Evolutionary conservation across 2,329 filamentous ascomycete species (phyloP), one percentile per base, ranked within the genome.

Genomic region (Colletotrichum noveboracense): DNA sequence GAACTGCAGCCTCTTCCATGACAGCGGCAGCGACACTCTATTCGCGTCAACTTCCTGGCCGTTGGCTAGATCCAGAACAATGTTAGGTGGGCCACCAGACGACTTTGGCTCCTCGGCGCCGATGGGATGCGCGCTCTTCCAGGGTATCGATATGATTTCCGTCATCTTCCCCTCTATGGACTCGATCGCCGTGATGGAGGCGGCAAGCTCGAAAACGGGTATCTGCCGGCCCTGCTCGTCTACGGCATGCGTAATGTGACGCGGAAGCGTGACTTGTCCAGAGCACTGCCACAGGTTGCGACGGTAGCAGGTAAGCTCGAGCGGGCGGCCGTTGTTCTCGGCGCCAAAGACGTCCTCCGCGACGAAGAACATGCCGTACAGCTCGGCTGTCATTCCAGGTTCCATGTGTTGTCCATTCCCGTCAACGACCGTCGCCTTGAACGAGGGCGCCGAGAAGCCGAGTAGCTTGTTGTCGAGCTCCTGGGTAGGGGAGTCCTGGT

Each of bases 231-330:
- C 94, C 78, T 97, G 94, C 16, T 96, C 96, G 78, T 90, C 87
- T 70, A 91, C 82, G 81, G 96, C 89, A 76, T 94, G 91, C 64
- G 95, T 89, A 55, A 93, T 91, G 65, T 93, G 90, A 26, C 91
- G 86, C n/a, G 96, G 95, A 58, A 98, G 85, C 0, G 92, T 95
- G 70, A 98, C 91, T 67, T 94, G 94, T 43, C 96, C 96, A 1
- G 95, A 96, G 79, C 98, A 97, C 85, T 98, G 96, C 89, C 98
- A 98, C 62, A 98, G 88, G 81, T 98, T 98, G 66, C 96, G 92
- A 58, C 96, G 93, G 83, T 98, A 98, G 88, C 96, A 98, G 0
- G 96, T 98, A 82, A 98, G 86, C 85, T 98, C 96, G 66, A 94
- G 89, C 0, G 93, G 93, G 7, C 92, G 86, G 10, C 88, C 89